These are phyloP conservation scores for Prunus fruticosa DNA, from an alignment of 306 rosid species.

Conservation along the genomic window DNA sequence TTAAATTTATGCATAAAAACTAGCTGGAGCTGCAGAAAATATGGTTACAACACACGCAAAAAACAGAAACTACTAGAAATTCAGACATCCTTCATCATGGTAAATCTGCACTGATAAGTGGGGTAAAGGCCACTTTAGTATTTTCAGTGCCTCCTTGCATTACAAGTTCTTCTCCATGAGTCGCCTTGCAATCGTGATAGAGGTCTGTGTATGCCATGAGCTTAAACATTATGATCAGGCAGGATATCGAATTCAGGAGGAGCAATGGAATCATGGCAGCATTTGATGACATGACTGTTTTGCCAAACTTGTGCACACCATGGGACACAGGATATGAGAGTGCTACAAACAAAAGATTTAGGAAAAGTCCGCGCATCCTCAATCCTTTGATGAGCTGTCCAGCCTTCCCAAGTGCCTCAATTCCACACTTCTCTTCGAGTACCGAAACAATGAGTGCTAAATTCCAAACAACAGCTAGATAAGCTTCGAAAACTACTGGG, in stretches of 20 bases:
- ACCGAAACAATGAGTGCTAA: slow-evolving; percentile 21
- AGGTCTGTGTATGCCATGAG: slow-evolving; percentile 21
- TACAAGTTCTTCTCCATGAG: slow-evolving; percentile 19
- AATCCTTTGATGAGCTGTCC: slow-evolving; percentile 14
- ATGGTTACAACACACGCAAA: too few species aligned
- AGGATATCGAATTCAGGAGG: background rate
- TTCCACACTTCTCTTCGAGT: slow-evolving; percentile 24
- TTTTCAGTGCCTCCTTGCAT: slow-evolving; percentile 12
- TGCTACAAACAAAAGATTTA: slow-evolving; percentile 10
- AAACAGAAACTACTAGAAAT: too few species aligned
- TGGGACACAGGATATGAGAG: too few species aligned
- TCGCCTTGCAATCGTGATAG: slow-evolving; percentile 23
- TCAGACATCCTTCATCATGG: too few species aligned
- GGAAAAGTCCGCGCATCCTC: slow-evolving; percentile 11
- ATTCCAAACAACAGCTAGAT: slow-evolving; percentile 20
- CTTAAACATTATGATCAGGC: background rate
- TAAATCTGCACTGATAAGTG: background rate
- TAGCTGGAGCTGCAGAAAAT: too few species aligned
- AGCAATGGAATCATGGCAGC: background rate
- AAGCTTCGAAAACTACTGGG: background rate
- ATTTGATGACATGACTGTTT: background rate
- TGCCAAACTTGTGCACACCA: background rate
- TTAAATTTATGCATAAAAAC: too few species aligned
- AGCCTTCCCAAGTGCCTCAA: slow-evolving; percentile 25
- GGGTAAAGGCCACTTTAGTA: slow-evolving; percentile 1